Base-by-base conservation (phyloP, 2,329 filamentous ascomycete genomes). In the Fusarium staphyleae region DNA sequence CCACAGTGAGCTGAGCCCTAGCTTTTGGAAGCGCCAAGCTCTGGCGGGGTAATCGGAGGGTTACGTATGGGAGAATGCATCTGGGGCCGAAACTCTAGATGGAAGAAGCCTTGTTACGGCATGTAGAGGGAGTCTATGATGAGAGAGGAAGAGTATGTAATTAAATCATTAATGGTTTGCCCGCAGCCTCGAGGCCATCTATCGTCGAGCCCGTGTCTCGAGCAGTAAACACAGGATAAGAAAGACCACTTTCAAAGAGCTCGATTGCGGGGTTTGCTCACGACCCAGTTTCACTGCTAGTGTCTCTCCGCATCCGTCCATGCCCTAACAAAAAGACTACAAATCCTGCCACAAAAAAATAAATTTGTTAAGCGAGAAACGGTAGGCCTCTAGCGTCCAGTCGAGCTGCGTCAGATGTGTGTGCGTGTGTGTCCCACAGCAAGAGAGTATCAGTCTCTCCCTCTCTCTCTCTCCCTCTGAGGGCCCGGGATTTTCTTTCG, bases 331-430 rank as follows among this genome's bases (percentile, higher is more conserved):
- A 42, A 46, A 39, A 12, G 18, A 35, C 18, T 34, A 29, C 28
- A 45, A 52, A 41, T 41, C 48, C 48, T 47, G 55, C 60, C 67
- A 60, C 66, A 62, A 59, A 58, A 50, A 50, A 51, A 39, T 46
- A 37, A 65, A 65, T 63, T 59, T 35, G 29, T 54, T 62, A 62
- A 62, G 59, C 59, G 59, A 62, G 58, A 35, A 30, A 12, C 12
- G 28, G 28, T 28, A 47, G 55, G 55, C 40, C 57, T 54, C 29
- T 59, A 62, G 54, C 42, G 22, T 9, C 22, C 22, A 24, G 22
- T 24, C 22, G 5, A 24, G 22, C 50, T 62, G 59, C 59, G 50
- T 62, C 50, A 62, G 50, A 62, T 33, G 13, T 16, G 18, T 44
- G n/a, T 11, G 18, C 8, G 39, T 45, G 24, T 33, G 33, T 33